phyloP scores from a whole-genome alignment of 176 grass and related monocot genomes.

The Musa schizocarpa region DNA sequence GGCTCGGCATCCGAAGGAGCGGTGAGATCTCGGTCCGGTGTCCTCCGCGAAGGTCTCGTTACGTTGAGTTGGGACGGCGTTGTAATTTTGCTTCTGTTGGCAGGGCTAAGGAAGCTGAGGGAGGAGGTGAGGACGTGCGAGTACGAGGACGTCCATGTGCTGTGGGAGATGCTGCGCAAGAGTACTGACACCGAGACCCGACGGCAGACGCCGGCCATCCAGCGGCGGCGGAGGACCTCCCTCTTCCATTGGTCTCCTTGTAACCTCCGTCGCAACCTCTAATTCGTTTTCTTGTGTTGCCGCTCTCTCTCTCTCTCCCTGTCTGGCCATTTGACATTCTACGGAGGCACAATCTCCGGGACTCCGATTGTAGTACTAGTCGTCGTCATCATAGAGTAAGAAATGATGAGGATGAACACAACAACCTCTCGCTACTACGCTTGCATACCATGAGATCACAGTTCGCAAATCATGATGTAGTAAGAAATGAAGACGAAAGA shows the following conservation, averaged over 20 bases:
- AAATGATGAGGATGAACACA: too few relatives aligned
- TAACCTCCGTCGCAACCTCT: not conserved
- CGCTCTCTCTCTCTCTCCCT: too few relatives aligned
- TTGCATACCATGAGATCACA: too few relatives aligned
- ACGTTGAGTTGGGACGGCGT: not conserved
- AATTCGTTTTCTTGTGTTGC: too few relatives aligned
- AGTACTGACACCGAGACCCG: slow-evolving; percentile 1
- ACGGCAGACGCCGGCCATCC: not conserved
- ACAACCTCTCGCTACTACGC: too few relatives aligned
- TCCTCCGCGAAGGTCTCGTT: not conserved
- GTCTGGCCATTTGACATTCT: too few relatives aligned
- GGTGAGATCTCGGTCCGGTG: slow-evolving; percentile 17
- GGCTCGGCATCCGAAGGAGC: slow-evolving; percentile 37
- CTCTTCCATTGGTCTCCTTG: not conserved
- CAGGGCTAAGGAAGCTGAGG: slow-evolving; percentile 48
- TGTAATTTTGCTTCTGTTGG: not conserved
- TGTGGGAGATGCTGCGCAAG: slow-evolving; percentile 61
- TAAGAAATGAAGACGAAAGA: too few relatives aligned
- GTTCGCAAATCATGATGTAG: too few relatives aligned
- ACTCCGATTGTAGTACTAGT: too few relatives aligned
- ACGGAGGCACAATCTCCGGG: too few relatives aligned
- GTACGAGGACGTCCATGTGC: slow-evolving; percentile 71
- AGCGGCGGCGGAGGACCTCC: not conserved
- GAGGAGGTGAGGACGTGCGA: slow-evolving; percentile 62
- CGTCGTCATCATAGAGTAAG: too few relatives aligned